phyloP scores from a whole-genome alignment of 75 land plant genomes.

The Cryptomeria japonica region DNA sequence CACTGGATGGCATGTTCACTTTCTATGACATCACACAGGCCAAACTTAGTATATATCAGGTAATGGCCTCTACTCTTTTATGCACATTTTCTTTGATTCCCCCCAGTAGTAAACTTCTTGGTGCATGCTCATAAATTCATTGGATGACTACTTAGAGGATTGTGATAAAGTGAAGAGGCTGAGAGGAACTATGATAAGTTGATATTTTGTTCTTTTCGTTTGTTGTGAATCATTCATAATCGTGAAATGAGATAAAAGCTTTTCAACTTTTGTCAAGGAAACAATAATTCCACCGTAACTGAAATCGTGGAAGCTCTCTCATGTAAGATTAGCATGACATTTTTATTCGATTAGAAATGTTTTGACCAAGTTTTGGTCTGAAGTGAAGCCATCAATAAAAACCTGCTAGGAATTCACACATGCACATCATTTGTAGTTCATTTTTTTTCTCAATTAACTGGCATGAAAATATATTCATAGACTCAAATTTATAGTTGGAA shows the following conservation, averaged over 20 bases:
- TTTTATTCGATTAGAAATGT: background rate
- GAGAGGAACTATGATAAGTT: background rate
- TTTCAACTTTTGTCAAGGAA: background rate
- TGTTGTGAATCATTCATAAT: background rate
- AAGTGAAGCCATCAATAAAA: background rate
- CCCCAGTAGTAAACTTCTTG: background rate
- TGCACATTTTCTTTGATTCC: background rate
- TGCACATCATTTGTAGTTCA: too few species aligned
- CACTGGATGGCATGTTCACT: conserved; percentile 75
- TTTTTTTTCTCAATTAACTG: too few species aligned
- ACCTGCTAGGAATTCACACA: background rate
- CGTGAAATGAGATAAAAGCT: background rate
- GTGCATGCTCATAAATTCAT: background rate
- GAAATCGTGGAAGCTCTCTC: background rate
- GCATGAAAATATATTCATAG: too few species aligned
- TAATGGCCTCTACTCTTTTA: conserved; percentile 9
- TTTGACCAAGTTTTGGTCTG: background rate
- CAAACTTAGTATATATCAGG: conserved; percentile 83
- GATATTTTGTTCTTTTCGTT: background rate
- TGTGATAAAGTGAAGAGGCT: background rate
- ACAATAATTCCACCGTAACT: background rate
- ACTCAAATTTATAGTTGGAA: too few species aligned
- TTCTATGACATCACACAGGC: conserved; percentile 83
- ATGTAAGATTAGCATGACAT: background rate
- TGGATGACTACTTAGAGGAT: background rate